Percentiles rank a stretch among this genome's conserved stretches.
These are phyloP conservation scores for Grigorovia humatica DNA, from an alignment of 805 yeast species.

Conservation along the genomic window DNA sequence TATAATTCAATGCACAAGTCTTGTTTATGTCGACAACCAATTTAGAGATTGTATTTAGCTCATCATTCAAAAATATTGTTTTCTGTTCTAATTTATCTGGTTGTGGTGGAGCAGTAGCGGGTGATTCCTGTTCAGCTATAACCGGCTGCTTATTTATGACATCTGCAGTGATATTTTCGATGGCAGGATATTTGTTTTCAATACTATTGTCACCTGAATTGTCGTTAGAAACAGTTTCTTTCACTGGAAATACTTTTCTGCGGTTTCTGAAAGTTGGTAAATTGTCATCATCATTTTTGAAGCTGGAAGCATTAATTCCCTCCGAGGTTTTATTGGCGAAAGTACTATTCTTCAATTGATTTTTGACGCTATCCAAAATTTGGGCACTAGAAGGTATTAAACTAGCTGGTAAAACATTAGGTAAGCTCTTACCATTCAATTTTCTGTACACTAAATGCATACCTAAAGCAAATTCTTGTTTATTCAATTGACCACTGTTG, in stretches of 20 bases:
- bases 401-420: slow-evolving; percentile 75
- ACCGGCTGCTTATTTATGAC: neutral
- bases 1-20: slow-evolving; percentile 24
- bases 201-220: neutral
- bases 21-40: slow-evolving; percentile 50
- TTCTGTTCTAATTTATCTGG: neutral
- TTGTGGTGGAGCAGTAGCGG: neutral
- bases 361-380: slow-evolving; percentile 64
- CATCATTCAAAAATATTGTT: slow-evolving; percentile 19
- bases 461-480: slow-evolving; percentile 90
- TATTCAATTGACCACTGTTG: slow-evolving; percentile 72
- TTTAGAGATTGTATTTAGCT: slow-evolving; percentile 47
- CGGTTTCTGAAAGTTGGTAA: slow-evolving; percentile 59
- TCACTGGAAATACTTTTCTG: slow-evolving; percentile 8
- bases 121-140: neutral
- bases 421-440: slow-evolving; percentile 80
- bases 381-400: slow-evolving; percentile 79
- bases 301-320: slow-evolving; percentile 34
- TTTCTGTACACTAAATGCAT: slow-evolving; percentile 93
- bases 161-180: neutral
- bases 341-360: slow-evolving; percentile 26
- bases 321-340: slow-evolving; percentile 9
- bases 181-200: neutral
- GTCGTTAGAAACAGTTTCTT: neutral
- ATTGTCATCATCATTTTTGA: slow-evolving; percentile 65